Evolutionary conservation across 2,329 filamentous ascomycete genomes (phyloP).

Genomic region (Bertia moriformis): DNA sequence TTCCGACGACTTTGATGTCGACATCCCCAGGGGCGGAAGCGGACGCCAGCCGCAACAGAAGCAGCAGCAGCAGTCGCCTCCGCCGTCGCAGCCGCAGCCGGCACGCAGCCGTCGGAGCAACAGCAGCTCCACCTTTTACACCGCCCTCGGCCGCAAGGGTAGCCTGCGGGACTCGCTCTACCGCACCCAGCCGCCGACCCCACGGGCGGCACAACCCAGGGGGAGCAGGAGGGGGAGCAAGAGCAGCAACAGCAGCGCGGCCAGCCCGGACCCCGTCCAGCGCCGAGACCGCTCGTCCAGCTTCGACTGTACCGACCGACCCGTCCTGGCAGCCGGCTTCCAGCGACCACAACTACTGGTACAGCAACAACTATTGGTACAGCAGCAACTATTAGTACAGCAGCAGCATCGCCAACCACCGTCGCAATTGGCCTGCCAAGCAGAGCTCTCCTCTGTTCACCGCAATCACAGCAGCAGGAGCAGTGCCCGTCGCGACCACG

Average conservation of each 20-base stretch:
- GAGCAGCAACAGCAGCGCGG: conserved; percentile 57
- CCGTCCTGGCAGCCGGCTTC: conserved; percentile 5
- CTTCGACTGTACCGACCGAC: conserved; percentile 51
- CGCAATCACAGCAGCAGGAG: too few species aligned
- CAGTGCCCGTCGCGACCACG: conserved; percentile 29
- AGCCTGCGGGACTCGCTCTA: conserved; percentile 31
- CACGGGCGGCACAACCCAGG: conserved; percentile 26
- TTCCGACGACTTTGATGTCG: conserved; percentile 7
- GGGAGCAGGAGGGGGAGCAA: conserved; percentile 54
- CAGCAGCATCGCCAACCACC: conserved; percentile 3
- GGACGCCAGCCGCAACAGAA: too few species aligned
- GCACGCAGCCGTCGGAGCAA: conserved; percentile 56
- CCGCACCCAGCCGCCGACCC: conserved; percentile 20
- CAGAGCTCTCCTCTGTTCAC: too few species aligned
- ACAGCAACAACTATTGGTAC: conserved; percentile 8
- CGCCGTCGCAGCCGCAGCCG: conserved; percentile 35
- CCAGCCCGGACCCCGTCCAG: conserved; percentile 39
- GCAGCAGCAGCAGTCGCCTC: too few species aligned
- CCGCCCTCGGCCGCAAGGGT: conserved; percentile 51
- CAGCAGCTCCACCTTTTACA: conserved; percentile 61
- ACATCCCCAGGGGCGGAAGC: conserved; percentile 29
- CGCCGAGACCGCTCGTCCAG: conserved; percentile 46
- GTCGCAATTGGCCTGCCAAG: too few species aligned
- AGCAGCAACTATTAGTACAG: conserved; percentile 5
- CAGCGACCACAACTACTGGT: conserved; percentile 6